These are phyloP conservation scores for Sugiyamaella xylanicola DNA, from an alignment of 1,139 yeast genomes.

Conservation along the genomic window DNA sequence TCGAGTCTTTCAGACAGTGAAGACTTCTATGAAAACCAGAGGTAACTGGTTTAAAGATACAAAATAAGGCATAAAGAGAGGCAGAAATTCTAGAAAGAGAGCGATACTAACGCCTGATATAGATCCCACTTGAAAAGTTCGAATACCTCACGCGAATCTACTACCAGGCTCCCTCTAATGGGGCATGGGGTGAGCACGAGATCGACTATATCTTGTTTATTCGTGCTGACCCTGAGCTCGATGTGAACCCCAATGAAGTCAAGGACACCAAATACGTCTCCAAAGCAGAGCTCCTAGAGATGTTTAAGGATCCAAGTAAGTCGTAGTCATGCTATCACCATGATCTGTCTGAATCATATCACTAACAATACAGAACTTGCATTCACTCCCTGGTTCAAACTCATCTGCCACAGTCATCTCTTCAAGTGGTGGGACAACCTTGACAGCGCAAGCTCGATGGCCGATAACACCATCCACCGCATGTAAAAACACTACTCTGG, in stretches of 20 bases:
- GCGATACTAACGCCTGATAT: neutral
- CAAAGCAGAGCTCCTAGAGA: slow-evolving; percentile 61
- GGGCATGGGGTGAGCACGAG: slow-evolving; percentile 97
- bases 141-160: slow-evolving; percentile 90
- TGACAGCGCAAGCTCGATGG: slow-evolving; percentile 53
- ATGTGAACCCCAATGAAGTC: slow-evolving; percentile 72
- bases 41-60: no score
- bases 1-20: no score
- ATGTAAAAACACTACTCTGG: slow-evolving; percentile 24
- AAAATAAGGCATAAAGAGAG: no score
- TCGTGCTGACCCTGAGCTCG: slow-evolving; percentile 57
- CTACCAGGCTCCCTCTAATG: slow-evolving; percentile 82
- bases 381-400: slow-evolving; percentile 98
- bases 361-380: slow-evolving; percentile 42
- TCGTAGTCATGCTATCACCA: slow-evolving; percentile 7
- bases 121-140: slow-evolving; percentile 64
- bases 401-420: slow-evolving; percentile 86
- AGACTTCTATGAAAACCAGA: no score
- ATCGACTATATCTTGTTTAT: slow-evolving; percentile 90
- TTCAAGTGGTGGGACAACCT: slow-evolving; percentile 93
- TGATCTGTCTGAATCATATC: neutral
- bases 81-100: no score
- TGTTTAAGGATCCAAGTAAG: slow-evolving; percentile 61
- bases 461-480: slow-evolving; percentile 38
- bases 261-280: slow-evolving; percentile 77